These are phyloP conservation scores for Phlyctochytrium bullatum DNA, from an alignment of 192 early-diverging fungal genomes.

Conservation along the genomic window DNA sequence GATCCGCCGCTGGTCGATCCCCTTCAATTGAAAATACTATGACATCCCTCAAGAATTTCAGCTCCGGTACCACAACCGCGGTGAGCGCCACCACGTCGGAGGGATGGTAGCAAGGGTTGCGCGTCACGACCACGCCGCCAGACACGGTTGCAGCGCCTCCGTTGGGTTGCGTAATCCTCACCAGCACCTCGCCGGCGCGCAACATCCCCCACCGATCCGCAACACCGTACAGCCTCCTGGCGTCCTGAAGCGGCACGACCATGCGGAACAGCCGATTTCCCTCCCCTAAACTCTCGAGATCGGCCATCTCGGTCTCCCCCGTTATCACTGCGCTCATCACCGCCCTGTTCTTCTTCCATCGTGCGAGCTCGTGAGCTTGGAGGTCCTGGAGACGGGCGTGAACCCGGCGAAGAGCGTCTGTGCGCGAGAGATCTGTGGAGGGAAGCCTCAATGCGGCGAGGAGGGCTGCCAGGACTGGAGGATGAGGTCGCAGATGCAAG, in stretches of 20 bases:
- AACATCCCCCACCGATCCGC: slow-evolving; percentile 19
- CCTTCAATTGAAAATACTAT: slow-evolving; percentile 23
- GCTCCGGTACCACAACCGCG: slow-evolving; percentile 12
- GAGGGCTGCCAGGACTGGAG: background rate
- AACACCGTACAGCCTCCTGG: slow-evolving; percentile 16
- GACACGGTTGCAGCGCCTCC: background rate
- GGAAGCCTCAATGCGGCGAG: background rate
- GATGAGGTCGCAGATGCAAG: slow-evolving; percentile 15
- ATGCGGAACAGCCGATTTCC: no score
- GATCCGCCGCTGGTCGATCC: slow-evolving; percentile 19
- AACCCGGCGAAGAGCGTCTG: no score
- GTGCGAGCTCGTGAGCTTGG: slow-evolving; percentile 5
- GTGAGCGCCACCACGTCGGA: slow-evolving; percentile 22
- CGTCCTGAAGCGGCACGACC: no score
- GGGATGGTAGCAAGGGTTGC: slow-evolving; percentile 36
- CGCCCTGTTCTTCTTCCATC: slow-evolving; percentile 14
- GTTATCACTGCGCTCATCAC: no score
- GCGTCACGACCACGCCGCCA: slow-evolving; percentile 18
- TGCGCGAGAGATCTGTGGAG: no score
- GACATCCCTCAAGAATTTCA: slow-evolving; percentile 13
- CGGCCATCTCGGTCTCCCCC: no score
- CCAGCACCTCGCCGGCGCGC: slow-evolving; percentile 17
- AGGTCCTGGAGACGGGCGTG: no score
- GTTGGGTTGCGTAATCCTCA: background rate
- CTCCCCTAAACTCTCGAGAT: no score